These are phyloP conservation scores for Lathyrus aphaca DNA, from an alignment of 306 rosid species.

Conservation along the genomic window DNA sequence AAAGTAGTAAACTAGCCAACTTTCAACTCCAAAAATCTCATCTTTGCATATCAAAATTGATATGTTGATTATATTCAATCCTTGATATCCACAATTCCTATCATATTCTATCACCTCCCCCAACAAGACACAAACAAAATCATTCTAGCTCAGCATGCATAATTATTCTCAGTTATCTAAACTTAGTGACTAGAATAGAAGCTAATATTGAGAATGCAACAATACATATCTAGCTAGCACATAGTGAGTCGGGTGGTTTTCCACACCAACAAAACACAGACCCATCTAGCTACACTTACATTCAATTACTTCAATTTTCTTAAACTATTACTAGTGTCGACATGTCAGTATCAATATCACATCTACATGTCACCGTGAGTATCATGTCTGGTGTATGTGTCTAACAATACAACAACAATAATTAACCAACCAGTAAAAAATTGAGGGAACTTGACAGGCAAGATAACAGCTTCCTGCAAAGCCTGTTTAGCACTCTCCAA, in stretches of 20 bases:
- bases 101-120: neutral
- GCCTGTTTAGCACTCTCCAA: constrained; percentile 97
- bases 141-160: constrained; percentile 13
- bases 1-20: constrained; percentile 19
- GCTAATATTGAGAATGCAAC: neutral
- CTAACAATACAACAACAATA: neutral
- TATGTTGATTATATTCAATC: neutral
- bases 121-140: constrained; percentile 5
- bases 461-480: constrained; percentile 93
- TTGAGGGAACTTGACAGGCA: constrained; percentile 96
- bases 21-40: constrained; percentile 2
- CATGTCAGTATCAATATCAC: neutral
- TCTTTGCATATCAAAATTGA: neutral
- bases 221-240: neutral
- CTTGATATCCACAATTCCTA: neutral
- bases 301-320: neutral
- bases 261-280: neutral
- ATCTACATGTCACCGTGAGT: no score
- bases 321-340: neutral
- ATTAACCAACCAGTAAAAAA: constrained; percentile 76
- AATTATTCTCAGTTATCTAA: neutral
- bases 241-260: neutral
- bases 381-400: neutral
- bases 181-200: constrained; percentile 11
- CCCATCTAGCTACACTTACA: no score